Conservation (phyloP, 1,139 yeast genomes). For the Saccharomycopsis hybrid region DNA sequence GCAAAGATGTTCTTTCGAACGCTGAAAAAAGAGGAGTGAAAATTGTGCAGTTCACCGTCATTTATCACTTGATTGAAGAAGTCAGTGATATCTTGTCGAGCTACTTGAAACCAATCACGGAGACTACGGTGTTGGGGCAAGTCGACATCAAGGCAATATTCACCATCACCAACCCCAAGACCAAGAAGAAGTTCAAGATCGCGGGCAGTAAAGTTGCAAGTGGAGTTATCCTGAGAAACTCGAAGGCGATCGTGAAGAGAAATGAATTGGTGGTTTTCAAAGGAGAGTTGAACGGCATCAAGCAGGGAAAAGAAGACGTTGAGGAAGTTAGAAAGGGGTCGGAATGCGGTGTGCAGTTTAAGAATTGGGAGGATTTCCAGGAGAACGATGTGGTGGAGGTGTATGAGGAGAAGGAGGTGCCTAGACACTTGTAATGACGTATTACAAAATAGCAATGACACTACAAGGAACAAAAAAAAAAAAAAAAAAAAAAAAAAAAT, state of each 20-base stretch:
- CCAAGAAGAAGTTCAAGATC: constrained; percentile 47
- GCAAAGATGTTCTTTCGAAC: constrained; percentile 54
- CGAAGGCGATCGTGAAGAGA: constrained; percentile 61
- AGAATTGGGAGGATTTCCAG: constrained; percentile 61
- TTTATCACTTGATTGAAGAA: constrained; percentile 81
- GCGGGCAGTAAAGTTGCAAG: constrained; percentile 86
- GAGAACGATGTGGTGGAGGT: constrained; percentile 74
- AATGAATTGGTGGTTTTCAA: constrained; percentile 46
- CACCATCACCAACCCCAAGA: constrained; percentile 47
- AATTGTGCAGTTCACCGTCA: constrained; percentile 66
- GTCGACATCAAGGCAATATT: constrained; percentile 69
- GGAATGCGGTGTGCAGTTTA: constrained; percentile 85
- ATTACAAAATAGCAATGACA: too few species aligned
- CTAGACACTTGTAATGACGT: constrained; percentile 50
- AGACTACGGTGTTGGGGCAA: constrained; percentile 62
- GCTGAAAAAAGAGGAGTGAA: constrained; percentile 59
- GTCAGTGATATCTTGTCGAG: constrained; percentile 62
- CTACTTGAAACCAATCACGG: constrained; percentile 60
- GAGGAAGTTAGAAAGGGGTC: constrained; percentile 73
- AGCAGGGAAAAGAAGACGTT: constrained; percentile 79
- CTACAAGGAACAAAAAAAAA: too few species aligned
- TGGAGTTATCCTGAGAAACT: constrained; percentile 59
- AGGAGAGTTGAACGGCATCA: constrained; percentile 70
- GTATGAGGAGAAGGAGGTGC: constrained; percentile 63
- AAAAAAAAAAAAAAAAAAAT: too few species aligned